Conservation (phyloP, 345 rosid genomes). For the Brassica carinata region DNA sequence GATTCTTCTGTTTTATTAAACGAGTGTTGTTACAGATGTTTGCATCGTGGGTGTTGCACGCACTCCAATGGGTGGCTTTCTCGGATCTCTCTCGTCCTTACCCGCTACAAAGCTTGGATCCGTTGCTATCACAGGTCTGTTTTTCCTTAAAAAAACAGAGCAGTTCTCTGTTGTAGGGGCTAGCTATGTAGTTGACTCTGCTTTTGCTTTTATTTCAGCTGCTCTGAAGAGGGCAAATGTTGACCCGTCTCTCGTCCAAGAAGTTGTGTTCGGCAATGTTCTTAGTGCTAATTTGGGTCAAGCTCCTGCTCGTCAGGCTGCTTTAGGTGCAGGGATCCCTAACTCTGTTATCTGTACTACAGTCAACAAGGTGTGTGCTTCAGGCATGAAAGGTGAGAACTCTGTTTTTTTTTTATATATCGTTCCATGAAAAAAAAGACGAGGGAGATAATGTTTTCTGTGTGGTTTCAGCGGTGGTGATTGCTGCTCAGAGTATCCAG, state of each 20-base stretch:
- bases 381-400: slow-evolving; percentile 93
- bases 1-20: slow-evolving; percentile 1
- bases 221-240: slow-evolving; percentile 89
- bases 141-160: neutral
- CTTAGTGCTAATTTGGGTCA: slow-evolving; percentile 96
- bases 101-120: slow-evolving; percentile 98
- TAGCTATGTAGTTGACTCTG: slow-evolving; percentile 6
- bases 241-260: slow-evolving; percentile 89
- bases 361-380: slow-evolving; percentile 95
- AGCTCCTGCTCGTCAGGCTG: slow-evolving; percentile 99
- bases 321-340: slow-evolving; percentile 91
- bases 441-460: neutral
- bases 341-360: slow-evolving; percentile 87
- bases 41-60: slow-evolving; percentile 99
- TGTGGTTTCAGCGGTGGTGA: slow-evolving; percentile 73
- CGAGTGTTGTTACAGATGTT: slow-evolving; percentile 60
- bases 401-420: neutral
- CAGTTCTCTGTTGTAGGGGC: neutral
- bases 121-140: slow-evolving; percentile 69
- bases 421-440: neutral
- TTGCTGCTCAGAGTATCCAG: slow-evolving; percentile 95
- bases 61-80: slow-evolving; percentile 95
- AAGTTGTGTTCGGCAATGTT: slow-evolving; percentile 93
- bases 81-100: slow-evolving; percentile 79
- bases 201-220: slow-evolving; percentile 49